phyloP scores from a whole-genome alignment of 805 yeast species.

The Wickerhamomyces queroliae region DNA sequence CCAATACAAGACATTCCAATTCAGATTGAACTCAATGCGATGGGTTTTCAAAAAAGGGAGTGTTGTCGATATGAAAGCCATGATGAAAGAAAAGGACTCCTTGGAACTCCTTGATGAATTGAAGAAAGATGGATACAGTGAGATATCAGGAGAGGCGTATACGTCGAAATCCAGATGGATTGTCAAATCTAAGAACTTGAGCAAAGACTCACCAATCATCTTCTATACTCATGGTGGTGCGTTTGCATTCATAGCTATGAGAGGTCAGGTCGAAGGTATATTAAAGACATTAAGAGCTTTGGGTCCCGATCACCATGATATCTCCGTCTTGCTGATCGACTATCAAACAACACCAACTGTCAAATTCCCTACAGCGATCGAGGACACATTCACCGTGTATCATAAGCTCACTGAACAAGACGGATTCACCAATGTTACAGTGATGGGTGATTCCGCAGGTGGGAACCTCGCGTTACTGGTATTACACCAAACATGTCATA shows the following conservation, averaged over 20 bases:
- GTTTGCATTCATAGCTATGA: background rate
- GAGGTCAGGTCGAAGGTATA: background rate
- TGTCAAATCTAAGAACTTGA: background rate
- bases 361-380: background rate
- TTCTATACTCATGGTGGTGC: background rate
- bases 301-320: background rate
- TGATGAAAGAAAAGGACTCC: background rate
- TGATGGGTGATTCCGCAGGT: background rate
- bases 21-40: background rate
- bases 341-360: background rate
- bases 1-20: background rate
- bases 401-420: slow-evolving; percentile 1
- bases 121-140: background rate
- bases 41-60: background rate
- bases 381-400: background rate
- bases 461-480: background rate
- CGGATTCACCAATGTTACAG: background rate
- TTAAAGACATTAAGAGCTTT: background rate
- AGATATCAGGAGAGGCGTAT: background rate
- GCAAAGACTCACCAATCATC: background rate
- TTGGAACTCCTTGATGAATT: background rate
- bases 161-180: background rate
- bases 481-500: background rate
- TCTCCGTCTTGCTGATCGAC: background rate
- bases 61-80: background rate